Conservation (phyloP, 2,329 filamentous ascomycete species). For the Colletotrichum kahawae region DNA sequence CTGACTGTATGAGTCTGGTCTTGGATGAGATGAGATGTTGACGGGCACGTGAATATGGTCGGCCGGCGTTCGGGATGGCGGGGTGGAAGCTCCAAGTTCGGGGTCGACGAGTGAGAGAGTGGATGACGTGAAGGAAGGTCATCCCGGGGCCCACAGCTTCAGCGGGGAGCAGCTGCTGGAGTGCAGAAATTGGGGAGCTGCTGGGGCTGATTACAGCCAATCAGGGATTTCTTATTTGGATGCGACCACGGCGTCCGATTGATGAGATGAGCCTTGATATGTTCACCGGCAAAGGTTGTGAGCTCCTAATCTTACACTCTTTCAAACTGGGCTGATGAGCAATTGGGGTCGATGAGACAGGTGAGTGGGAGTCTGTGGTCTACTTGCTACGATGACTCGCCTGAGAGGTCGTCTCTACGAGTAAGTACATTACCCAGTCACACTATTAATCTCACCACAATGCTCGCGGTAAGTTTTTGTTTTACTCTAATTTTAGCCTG, state of each 20-base stretch:
- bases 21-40: fast-evolving
- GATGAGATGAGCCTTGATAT: not conserved
- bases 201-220: not conserved
- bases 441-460: not conserved
- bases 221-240: not conserved
- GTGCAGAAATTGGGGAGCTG: not conserved
- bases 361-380: not conserved
- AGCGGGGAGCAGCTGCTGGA: not conserved
- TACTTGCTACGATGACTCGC: not conserved
- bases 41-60: not conserved
- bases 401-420: not conserved
- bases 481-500: no score
- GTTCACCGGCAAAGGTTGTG: not conserved
- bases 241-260: not conserved
- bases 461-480: not conserved
- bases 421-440: not conserved
- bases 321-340: no score
- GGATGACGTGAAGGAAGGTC: not conserved
- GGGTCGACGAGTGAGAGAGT: not conserved
- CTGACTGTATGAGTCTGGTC: no score
- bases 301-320: not conserved
- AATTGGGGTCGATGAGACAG: not conserved
- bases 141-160: not conserved
- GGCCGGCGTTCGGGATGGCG: not conserved
- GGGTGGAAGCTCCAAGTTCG: not conserved